These are phyloP conservation scores for Jackrogersella multiformis DNA, from an alignment of 495 filamentous ascomycete species.

Conservation along the genomic window DNA sequence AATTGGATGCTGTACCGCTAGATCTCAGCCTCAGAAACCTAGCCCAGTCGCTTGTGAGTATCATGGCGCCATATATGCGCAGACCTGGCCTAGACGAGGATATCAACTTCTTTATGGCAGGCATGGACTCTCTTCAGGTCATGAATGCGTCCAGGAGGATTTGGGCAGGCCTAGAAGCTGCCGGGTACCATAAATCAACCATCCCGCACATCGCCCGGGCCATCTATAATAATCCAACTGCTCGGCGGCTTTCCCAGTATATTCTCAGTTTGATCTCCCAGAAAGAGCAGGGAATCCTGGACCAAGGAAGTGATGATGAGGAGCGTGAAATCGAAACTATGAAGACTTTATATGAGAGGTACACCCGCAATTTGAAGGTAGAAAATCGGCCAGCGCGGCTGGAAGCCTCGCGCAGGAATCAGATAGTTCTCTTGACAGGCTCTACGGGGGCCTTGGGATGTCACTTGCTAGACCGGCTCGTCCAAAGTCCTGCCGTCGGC, in stretches of 20 bases:
- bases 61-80: not conserved
- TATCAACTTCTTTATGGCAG: not conserved
- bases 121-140: not conserved
- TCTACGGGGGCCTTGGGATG: not conserved
- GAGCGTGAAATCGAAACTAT: not conserved
- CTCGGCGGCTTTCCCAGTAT: not conserved
- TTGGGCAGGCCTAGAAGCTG: not conserved
- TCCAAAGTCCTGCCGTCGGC: not conserved
- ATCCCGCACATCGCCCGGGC: too few relatives aligned
- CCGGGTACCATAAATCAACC: not conserved
- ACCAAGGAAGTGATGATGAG: too few relatives aligned
- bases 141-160: not conserved
- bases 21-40: too few relatives aligned
- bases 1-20: too few relatives aligned
- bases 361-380: too few relatives aligned
- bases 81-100: not conserved
- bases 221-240: not conserved
- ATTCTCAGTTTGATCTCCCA: too few relatives aligned
- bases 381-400: not conserved
- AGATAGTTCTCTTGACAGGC: not conserved
- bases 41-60: not conserved
- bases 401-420: not conserved
- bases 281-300: too few relatives aligned
- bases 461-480: not conserved
- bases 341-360: not conserved